phyloP scores from a whole-genome alignment of 352 stramenopile genomes.

The Globisporangium canariense region DNA sequence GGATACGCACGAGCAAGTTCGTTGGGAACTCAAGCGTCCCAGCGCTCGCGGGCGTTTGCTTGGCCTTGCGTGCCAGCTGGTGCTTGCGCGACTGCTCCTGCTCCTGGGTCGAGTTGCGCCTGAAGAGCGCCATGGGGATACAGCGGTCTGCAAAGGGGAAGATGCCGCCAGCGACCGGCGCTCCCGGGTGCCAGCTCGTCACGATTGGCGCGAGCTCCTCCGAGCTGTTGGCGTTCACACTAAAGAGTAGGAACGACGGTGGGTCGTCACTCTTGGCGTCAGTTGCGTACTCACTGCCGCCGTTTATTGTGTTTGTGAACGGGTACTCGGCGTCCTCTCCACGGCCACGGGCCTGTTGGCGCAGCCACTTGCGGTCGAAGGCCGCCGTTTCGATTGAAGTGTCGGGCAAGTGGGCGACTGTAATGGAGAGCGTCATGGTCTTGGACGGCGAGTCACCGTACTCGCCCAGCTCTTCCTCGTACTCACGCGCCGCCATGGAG shows the following conservation, averaged over 20 bases:
- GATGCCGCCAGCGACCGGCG: slow-evolving; percentile 39
- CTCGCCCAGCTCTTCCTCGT: slow-evolving; percentile 10
- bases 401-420: slow-evolving; percentile 39
- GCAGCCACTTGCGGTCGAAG: slow-evolving; percentile 56
- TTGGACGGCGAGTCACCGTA: slow-evolving; percentile 12
- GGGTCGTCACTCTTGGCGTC: neutral
- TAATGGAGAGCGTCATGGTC: slow-evolving; percentile 28
- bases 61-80: slow-evolving; percentile 9
- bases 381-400: slow-evolving; percentile 39
- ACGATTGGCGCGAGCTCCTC: slow-evolving; percentile 34
- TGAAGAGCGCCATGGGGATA: slow-evolving; percentile 26
- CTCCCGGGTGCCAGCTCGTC: slow-evolving; percentile 32
- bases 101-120: neutral
- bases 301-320: slow-evolving; percentile 17
- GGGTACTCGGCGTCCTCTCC: slow-evolving; percentile 31
- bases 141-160: slow-evolving; percentile 36
- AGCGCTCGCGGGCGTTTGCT: slow-evolving; percentile 1
- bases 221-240: slow-evolving; percentile 47
- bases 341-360: slow-evolving; percentile 31
- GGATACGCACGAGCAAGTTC: slow-evolving; percentile 40
- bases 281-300: neutral
- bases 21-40: slow-evolving; percentile 31
- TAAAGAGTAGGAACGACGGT: slow-evolving; percentile 57
- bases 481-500: slow-evolving; percentile 7
- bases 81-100: slow-evolving; percentile 5